Evolutionary conservation across 257 asterid genomes (phyloP), one percentile per base, ranked within the genome.

Genomic region (Thymus quinquecostatus): DNA sequence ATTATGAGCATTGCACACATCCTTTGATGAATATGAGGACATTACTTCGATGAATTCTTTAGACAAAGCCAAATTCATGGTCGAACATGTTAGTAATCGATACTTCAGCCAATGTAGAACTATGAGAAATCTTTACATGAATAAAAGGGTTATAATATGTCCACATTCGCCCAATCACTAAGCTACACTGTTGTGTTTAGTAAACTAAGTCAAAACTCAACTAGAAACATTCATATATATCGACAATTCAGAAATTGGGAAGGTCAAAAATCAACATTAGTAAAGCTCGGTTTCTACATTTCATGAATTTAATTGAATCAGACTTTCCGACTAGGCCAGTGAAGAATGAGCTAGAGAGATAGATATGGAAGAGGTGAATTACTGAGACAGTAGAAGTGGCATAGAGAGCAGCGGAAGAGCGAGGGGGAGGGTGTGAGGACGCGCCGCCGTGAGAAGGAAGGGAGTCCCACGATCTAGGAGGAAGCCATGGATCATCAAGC

Each of bases 381-480:
- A 92, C 98, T 21, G 94, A 83, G 75, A 92, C 82, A 30, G 79
- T 60, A 10, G 95, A 82, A 77, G 83, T 79, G 41, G 87, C 13
- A 72, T 83, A 82, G 34, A 71, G 79, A 77, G 64, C 73, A 60
- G 82, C 64, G n/a, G 86, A 33, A 43, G 85, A 62, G 36, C 33
- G 78, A 34, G 83, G 48, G 4, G 75, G 65, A 41, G 84, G 62
- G 40, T 67, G 79, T 43, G 85, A 51, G 33, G 83, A 73, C 65
- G 80, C 67, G 78, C 84, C 88, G 72, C 81, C 73, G 69, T 80
- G 86, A 30, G 91, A 79, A 68, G 92, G 79, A 49, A 84, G 34
- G 28, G 89, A 87, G 58, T 93, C 98, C 98, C 97, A 86, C 9
- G 92, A 89, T 81, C 85, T 78, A 21, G 97, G 86, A 13, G 88